phyloP scores from a whole-genome alignment of 768 basidiomycete species.

The Russula sp. region DNA sequence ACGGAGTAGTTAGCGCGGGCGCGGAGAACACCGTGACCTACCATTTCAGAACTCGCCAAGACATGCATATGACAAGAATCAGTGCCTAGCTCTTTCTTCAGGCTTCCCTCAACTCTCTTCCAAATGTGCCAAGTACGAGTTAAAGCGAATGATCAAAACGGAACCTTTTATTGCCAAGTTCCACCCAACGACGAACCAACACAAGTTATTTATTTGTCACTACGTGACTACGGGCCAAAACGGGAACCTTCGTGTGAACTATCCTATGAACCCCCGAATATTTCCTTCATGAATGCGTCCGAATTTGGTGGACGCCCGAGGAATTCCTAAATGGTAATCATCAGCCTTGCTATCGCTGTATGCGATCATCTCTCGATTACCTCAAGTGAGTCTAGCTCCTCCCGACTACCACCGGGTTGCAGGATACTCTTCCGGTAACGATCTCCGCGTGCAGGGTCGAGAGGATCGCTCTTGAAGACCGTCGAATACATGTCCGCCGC shows the following conservation, averaged over 20 bases:
- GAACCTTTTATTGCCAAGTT: too few relatives aligned
- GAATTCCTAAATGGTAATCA: slow-evolving; percentile 14
- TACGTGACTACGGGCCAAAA: neutral
- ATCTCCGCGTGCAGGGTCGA: slow-evolving; percentile 60
- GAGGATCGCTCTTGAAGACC: slow-evolving; percentile 75
- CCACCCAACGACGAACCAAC: too few relatives aligned
- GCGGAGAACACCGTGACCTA: slow-evolving; percentile 3
- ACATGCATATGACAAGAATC: too few relatives aligned
- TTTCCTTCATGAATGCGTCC: slow-evolving; percentile 22
- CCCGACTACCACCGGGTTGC: slow-evolving; percentile 65
- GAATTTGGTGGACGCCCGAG: slow-evolving; percentile 22
- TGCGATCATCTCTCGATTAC: slow-evolving; percentile 30
- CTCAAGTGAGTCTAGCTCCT: slow-evolving; percentile 75
- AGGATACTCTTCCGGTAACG: slow-evolving; percentile 75
- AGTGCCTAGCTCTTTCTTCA: neutral
- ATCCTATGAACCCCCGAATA: slow-evolving; percentile 15
- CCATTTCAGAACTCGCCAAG: neutral
- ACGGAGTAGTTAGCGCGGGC: neutral
- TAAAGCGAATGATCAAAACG: too few relatives aligned
- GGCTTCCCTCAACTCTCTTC: neutral
- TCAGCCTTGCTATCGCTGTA: too few relatives aligned
- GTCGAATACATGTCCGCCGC: slow-evolving; percentile 59
- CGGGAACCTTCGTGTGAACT: too few relatives aligned
- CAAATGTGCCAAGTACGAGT: too few relatives aligned
- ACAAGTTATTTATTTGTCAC: neutral